Percentiles rank a stretch among this genome's conserved stretches.
phyloP scores from a whole-genome alignment of 805 yeast species.

The Metschnikowia lunata region DNA sequence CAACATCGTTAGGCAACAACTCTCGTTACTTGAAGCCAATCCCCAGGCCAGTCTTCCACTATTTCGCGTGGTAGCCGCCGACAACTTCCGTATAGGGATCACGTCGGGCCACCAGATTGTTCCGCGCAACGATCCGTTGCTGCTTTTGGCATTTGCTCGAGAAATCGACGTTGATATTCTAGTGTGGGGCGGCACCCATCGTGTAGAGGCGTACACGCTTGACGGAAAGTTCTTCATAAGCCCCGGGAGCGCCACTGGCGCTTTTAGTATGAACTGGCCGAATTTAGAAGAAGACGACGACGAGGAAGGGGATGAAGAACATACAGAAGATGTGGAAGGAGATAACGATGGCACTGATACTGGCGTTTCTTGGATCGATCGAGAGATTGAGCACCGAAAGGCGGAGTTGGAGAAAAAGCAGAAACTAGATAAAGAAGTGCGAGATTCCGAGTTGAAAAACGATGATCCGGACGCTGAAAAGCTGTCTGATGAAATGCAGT shows the following conservation, averaged over 20 bases:
- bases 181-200: constrained; percentile 90
- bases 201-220: constrained; percentile 86
- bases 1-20: constrained; percentile 31
- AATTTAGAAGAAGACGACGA: constrained; percentile 50
- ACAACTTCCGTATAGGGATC: constrained; percentile 73
- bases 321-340: constrained; percentile 28
- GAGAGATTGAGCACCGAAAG: background rate
- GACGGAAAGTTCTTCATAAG: constrained; percentile 93
- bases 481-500: background rate
- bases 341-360: constrained; percentile 16
- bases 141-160: constrained; percentile 76
- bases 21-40: constrained; percentile 17
- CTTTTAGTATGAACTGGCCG: constrained; percentile 60
- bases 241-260: constrained; percentile 97
- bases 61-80: constrained; percentile 61
- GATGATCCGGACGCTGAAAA: background rate
- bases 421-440: constrained; percentile 29
- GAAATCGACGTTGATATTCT: constrained; percentile 88
- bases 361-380: background rate
- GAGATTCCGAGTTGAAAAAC: constrained; percentile 1
- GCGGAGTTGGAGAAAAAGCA: constrained; percentile 4
- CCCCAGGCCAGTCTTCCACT: constrained; percentile 44
- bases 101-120: constrained; percentile 80
- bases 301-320: constrained; percentile 33
- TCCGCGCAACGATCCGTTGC: constrained; percentile 84